A percentile compares a stretch with the other conserved stretches of the same genome.
These are phyloP conservation scores for Tremella fuciformis DNA, from an alignment of 768 basidiomycete genomes.

Conservation along the genomic window DNA sequence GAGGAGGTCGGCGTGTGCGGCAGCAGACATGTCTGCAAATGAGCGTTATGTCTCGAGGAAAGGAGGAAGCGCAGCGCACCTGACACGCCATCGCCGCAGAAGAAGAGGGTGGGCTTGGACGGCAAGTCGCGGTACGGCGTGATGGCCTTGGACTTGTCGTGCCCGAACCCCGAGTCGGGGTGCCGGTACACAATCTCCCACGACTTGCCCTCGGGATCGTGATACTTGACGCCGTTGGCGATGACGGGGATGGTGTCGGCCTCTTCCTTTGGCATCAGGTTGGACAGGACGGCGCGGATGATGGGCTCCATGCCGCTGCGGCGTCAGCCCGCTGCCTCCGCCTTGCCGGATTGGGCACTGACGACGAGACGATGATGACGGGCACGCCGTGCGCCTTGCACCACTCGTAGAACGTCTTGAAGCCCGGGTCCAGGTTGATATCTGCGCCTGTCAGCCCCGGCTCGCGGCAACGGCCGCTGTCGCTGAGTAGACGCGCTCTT, in stretches of 20 bases:
- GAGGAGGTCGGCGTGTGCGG: constrained; percentile 85
- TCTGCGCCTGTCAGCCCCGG: constrained; percentile 55
- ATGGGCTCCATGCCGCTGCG: constrained; percentile 85
- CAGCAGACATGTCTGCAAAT: constrained; percentile 80
- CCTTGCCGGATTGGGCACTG: constrained; percentile 15
- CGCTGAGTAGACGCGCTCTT: constrained; percentile 58
- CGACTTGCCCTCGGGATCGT: constrained; percentile 64
- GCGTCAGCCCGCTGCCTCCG: constrained; percentile 1
- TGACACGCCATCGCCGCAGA: constrained; percentile 97
- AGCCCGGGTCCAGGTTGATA: constrained; percentile 81
- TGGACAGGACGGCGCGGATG: constrained; percentile 85
- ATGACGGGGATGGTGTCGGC: constrained; percentile 84
- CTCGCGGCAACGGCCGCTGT: neutral
- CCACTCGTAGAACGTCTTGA: constrained; percentile 81
- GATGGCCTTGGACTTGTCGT: constrained; percentile 95
- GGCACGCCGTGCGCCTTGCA: constrained; percentile 78
- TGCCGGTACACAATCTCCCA: constrained; percentile 78
- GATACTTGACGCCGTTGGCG: constrained; percentile 77
- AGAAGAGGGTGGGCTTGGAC: constrained; percentile 75
- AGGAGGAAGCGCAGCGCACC: constrained; percentile 55
- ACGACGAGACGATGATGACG: constrained; percentile 91
- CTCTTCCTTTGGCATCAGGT: constrained; percentile 69
- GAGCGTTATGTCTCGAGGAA: neutral
- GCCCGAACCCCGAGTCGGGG: constrained; percentile 83
- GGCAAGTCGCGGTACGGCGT: constrained; percentile 75